Evolutionary conservation across 306 rosid genomes (phyloP), one percentile per base, ranked within the genome.

Genomic region (Quercus gilva): DNA sequence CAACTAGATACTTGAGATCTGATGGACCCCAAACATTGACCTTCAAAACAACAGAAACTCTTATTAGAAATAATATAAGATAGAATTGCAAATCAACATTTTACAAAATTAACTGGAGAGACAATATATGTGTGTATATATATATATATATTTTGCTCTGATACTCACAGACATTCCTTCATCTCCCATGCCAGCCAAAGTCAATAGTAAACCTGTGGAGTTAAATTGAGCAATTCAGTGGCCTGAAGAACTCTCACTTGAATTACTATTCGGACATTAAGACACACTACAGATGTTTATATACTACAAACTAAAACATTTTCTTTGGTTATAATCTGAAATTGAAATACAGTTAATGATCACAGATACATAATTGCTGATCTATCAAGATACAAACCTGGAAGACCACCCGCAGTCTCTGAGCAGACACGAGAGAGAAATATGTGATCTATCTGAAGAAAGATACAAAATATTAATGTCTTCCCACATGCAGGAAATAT

Each of bases 361-460:
- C 45, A 52, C 70, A 82, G 83, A 33, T 9, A 61, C 64, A 55
- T 59, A 33, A 56, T 65, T 23, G 76, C 68, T 51, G 49, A 74
- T 55, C 72, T 19, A 35, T 55, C 70, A 81, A 77, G 58, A 81
- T 6, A 69, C 92, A 68, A 41, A 92, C 98, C 98, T 86, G 98
- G 97, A 82, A 92, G 94, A 56, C 99, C 99, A 55, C 97, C 96
- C 0, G 98, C 97, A 70, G 99, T 95, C 92, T 92, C 93, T 5
- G 98, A 95, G 82, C 94, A 91, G 76, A 95, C 98, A 20, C 96
- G 98, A 70, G 97, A 90, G 69, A 95, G 94, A 84, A 95, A 92
- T 81, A 95, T 92, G 82, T 95, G 95, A 81, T 95, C 95, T 74
- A 95, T 89, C 99, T 92, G 87, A 70, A 83, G 75, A 81, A 76